Percentiles rank a stretch among this genome's conserved stretches.
phyloP scores from a whole-genome alignment of 768 basidiomycete species.

The Leccinum pellstonianum region DNA sequence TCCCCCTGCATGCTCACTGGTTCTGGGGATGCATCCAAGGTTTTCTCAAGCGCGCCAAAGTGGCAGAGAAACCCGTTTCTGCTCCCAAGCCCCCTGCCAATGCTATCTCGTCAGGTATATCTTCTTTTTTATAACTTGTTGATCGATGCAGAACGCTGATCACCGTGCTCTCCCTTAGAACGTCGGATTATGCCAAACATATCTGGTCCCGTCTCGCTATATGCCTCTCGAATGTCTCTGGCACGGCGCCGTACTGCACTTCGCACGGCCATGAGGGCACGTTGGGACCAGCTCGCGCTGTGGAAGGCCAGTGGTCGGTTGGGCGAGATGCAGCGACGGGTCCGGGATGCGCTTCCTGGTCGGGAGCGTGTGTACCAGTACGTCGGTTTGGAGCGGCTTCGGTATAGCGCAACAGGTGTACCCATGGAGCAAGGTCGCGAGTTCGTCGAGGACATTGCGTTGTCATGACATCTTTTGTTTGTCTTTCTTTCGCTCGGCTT shows the following conservation, averaged over 20 bases:
- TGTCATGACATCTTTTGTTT: slow-evolving; percentile 14
- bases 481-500: background rate
- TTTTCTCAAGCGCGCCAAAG: slow-evolving; percentile 37
- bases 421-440: slow-evolving; percentile 3
- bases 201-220: slow-evolving; percentile 2
- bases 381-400: slow-evolving; percentile 23
- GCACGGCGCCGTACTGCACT: slow-evolving; percentile 29
- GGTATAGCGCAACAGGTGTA: background rate
- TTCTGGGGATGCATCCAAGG: slow-evolving; percentile 51
- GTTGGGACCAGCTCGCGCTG: slow-evolving; percentile 30
- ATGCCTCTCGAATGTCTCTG: slow-evolving; percentile 23
- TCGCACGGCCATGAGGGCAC: slow-evolving; percentile 26
- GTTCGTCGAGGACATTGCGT: background rate
- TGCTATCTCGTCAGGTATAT: slow-evolving; percentile 12
- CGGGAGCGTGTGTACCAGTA: slow-evolving; percentile 32
- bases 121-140: background rate
- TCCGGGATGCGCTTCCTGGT: slow-evolving; percentile 28
- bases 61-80: slow-evolving; percentile 1
- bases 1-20: slow-evolving; percentile 54
- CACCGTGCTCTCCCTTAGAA: slow-evolving; percentile 8
- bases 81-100: slow-evolving; percentile 5
- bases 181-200: slow-evolving; percentile 14
- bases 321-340: slow-evolving; percentile 29
- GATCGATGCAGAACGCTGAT: background rate
- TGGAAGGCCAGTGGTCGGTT: slow-evolving; percentile 29